These are phyloP conservation scores for Fusarium sp. DNA, from an alignment of 2,329 filamentous ascomycete species.

Conservation along the genomic window DNA sequence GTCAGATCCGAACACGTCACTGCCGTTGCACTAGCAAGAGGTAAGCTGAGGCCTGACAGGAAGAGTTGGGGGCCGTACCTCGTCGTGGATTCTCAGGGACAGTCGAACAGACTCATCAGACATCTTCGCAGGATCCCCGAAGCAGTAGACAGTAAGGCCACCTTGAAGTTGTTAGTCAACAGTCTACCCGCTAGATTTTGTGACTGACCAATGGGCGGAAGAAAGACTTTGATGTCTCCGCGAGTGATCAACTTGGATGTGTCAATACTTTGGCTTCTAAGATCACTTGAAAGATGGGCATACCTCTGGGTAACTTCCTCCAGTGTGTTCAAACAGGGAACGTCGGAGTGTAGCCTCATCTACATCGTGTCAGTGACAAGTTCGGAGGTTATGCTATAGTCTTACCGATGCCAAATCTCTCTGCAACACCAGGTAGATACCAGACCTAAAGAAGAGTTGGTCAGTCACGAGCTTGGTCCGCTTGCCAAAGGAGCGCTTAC, in stretches of 20 bases:
- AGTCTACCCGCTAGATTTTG: not conserved
- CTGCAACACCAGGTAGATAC: constrained; percentile 89
- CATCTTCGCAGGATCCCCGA: constrained; percentile 95
- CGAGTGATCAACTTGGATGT: constrained; percentile 80
- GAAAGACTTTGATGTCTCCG: constrained; percentile 92
- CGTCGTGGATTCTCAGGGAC: constrained; percentile 83
- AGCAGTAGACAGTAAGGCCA: constrained; percentile 95
- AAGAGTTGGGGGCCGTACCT: constrained; percentile 54
- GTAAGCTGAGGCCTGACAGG: not conserved
- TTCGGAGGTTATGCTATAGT: not conserved
- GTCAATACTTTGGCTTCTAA: constrained; percentile 34
- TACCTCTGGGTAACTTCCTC: constrained; percentile 92
- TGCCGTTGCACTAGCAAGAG: constrained; percentile 80
- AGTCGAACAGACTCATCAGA: constrained; percentile 84
- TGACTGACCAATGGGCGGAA: constrained; percentile 84
- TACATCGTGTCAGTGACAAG: constrained; percentile 48
- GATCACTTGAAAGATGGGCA: not conserved
- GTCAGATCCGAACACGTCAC: constrained; percentile 96
- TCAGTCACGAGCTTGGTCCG: constrained; percentile 1
- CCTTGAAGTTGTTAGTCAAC: constrained; percentile 56
- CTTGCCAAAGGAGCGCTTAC: constrained; percentile 60
- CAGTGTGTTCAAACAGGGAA: constrained; percentile 93
- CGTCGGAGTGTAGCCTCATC: constrained; percentile 89
- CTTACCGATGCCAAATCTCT: constrained; percentile 88
- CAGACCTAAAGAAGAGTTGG: constrained; percentile 63